These are phyloP conservation scores for Paramecium sexaurelia DNA, from an alignment of 73 alveolate species.

Conservation along the genomic window DNA sequence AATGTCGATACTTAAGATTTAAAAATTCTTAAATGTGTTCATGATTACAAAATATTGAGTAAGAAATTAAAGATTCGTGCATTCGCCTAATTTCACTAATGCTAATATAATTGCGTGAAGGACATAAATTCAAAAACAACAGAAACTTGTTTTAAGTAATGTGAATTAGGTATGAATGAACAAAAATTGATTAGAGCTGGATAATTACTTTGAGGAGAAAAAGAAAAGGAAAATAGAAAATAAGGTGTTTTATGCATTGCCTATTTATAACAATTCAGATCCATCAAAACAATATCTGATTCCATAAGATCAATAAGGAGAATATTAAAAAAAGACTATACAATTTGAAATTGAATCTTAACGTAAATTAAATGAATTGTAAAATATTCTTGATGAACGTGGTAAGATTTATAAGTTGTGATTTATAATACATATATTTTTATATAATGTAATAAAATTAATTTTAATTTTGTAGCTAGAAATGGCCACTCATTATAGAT, in stretches of 20 bases:
- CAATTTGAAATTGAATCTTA: constrained; percentile 4
- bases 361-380: constrained; percentile 32
- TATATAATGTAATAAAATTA: neutral
- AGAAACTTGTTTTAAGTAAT: constrained; percentile 25
- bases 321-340: constrained; percentile 29
- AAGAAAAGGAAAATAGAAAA: neutral
- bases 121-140: neutral
- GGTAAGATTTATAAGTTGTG: constrained; percentile 15
- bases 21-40: constrained; percentile 4
- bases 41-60: neutral
- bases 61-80: constrained; percentile 39
- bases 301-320: neutral
- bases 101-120: constrained; percentile 2
- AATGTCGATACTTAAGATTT: constrained; percentile 26
- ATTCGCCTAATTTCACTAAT: constrained; percentile 31
- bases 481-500: neutral
- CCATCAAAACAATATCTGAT: constrained; percentile 13
- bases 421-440: neutral
- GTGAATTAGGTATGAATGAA: constrained; percentile 10
- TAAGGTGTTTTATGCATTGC: constrained; percentile 32
- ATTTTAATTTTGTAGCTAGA: neutral
- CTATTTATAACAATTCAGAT: neutral
- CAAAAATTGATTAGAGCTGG: neutral
- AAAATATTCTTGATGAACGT: constrained; percentile 14
- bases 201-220: constrained; percentile 9